phyloP scores from a whole-genome alignment of 208 protist species.

The Acanthamoeba royreba region DNA sequence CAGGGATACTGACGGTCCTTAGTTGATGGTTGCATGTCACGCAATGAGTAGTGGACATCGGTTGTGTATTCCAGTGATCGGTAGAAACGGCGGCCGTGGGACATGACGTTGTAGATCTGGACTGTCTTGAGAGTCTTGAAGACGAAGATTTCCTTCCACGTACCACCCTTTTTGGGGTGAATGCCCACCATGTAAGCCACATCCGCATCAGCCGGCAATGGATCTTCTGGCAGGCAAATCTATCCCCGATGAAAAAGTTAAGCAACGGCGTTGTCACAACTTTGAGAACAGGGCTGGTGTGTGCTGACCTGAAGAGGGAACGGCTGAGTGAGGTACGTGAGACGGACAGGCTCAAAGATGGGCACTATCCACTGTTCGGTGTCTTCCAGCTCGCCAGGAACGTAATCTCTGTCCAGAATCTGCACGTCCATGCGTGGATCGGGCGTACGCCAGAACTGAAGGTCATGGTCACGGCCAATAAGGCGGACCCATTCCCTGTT shows the following conservation, averaged over 20 bases:
- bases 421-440: conserved; percentile 34
- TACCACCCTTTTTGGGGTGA: conserved; percentile 43
- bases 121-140: neutral
- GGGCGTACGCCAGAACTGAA: conserved; percentile 65
- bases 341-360: conserved; percentile 66
- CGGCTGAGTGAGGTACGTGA: conserved; percentile 46
- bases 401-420: conserved; percentile 54
- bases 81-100: conserved; percentile 69
- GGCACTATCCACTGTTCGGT: conserved; percentile 64
- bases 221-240: conserved; percentile 57
- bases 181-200: conserved; percentile 57
- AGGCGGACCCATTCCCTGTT: conserved; percentile 64
- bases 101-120: conserved; percentile 66
- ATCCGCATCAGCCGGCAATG: neutral
- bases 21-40: conserved; percentile 56
- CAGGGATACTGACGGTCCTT: neutral
- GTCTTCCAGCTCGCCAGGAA: conserved; percentile 62
- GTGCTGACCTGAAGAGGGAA: neutral
- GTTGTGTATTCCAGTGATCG: conserved; percentile 57
- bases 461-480: conserved; percentile 67
- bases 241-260: neutral
- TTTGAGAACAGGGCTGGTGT: neutral
- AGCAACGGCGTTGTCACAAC: neutral
- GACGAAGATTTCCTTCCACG: conserved; percentile 62
- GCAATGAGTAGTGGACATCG: conserved; percentile 58